Evolutionary conservation across 164 flowering plant genomes (phyloP).

Genomic region (Nymphaea colorata): DNA sequence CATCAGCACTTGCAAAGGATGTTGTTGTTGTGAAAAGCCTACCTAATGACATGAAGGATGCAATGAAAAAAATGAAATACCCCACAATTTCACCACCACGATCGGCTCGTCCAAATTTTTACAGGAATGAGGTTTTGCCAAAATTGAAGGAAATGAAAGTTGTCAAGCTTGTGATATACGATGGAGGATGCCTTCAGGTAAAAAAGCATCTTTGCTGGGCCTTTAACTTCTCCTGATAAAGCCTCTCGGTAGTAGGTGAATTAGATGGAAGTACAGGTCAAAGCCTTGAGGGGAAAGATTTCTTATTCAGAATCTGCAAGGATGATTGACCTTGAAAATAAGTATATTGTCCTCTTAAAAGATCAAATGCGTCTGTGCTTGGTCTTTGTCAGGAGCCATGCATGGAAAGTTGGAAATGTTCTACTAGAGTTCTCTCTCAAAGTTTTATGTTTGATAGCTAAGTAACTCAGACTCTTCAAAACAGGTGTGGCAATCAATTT

Average conservation of each 20-base stretch:
- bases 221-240: not conserved
- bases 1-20: slow-evolving; percentile 65
- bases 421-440: too few species aligned
- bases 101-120: slow-evolving; percentile 54
- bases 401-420: too few species aligned
- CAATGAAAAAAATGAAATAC: slow-evolving; percentile 48
- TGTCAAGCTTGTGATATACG: slow-evolving; percentile 51
- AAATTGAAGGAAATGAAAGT: slow-evolving; percentile 52
- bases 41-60: slow-evolving; percentile 55
- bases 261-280: too few species aligned
- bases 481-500: too few species aligned
- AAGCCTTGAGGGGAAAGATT: too few species aligned
- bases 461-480: too few species aligned
- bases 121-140: slow-evolving; percentile 52
- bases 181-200: slow-evolving; percentile 93
- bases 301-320: too few species aligned
- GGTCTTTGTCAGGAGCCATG: too few species aligned
- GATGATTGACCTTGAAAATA: too few species aligned
- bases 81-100: slow-evolving; percentile 59
- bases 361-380: too few species aligned
- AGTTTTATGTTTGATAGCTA: too few species aligned
- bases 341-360: too few species aligned
- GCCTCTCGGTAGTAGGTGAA: not conserved
- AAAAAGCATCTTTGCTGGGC: slow-evolving; percentile 2
- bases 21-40: slow-evolving; percentile 55